Base-by-base conservation (phyloP, 495 filamentous ascomycete species). In the Xylaria cubensis region DNA sequence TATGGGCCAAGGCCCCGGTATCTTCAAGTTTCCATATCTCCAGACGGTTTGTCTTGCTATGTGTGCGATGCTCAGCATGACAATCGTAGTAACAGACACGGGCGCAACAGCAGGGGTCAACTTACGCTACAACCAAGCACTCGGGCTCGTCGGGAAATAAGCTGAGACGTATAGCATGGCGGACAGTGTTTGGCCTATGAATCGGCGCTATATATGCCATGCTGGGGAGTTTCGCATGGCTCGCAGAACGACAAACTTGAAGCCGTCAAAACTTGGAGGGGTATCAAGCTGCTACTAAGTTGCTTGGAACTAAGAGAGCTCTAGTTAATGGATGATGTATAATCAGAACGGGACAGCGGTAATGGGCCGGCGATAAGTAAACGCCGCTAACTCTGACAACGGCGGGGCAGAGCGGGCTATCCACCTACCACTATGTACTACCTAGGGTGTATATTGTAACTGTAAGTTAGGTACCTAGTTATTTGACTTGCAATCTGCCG, bases 131-230 rank as follows among this genome's bases (percentile, higher is more conserved):
- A 58, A 98, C 90, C 75, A 99, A 84, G 73, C 91, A 93, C 72
- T 95, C 90, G 70, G 95, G 90, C 50, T 93, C 89, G 4, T 89
- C 79, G 69, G 86, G 85, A 24, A 97, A 83, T 71, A 99, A 89
- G 70, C 90, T 88, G 58, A 94, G 84, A 76, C 91, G 94, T 70
- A 98, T 79, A 13, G 94, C 94, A 87, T 97, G 91, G 50, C 94
- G 90, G 69, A 98, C 90, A 80, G 93, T 97, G 79, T 91, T 97
- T 34, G 96, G 92, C 74, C 92, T 86, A 81, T 98, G 96, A 68
- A 99, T 97, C 5, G 96, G 95, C 72, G 93, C 94, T 71, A 99
- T 84, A 76, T 98, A 99, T 61, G 97, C 92, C 96, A 99, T 99
- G 21, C 51, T 67, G 72, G 32, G 24, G 39, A 56, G 44, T 46